Base-by-base conservation (phyloP, 2,329 filamentous ascomycete species). In the Aspergillus uvarum region DNA sequence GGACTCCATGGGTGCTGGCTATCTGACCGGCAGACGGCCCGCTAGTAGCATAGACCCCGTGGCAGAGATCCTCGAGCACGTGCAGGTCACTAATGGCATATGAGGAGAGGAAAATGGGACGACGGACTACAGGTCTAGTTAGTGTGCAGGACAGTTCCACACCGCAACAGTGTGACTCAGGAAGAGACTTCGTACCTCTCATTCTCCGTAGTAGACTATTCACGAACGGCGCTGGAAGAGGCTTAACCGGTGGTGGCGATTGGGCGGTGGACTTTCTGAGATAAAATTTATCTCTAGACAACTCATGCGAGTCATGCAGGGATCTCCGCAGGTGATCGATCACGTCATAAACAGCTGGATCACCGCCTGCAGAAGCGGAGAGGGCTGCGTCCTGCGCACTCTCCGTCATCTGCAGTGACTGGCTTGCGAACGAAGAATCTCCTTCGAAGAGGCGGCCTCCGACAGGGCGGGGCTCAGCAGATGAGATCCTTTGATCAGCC, bases 71-170 rank as follows among this genome's bases (percentile, higher is more conserved):
- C 4, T 57, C 24, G 3, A 57, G 8, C n/a, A 57, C 6, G 16
- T 16, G 2, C 1, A 57, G 21, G 44, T 57, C 55, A 57, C 31
- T 57, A 2, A 51, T 51, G 6, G 55, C 55, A 44, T 57, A 57
- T 2, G 55, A 57, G 4, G 48, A 51, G 16, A 57, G 55, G 21
- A 57, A 57, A 31, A 57, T 51, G 19, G 55, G 55, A 57, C 48
- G 55, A 16, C 38, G 47, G 3, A 24, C 48, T 57, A 16, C 10
- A 14, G 54, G n/a, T 24, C 32, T 3, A 1, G n/a, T n/a, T 38
- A 3, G 10, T 53, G 8, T 14, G 10, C n/a, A 53, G 8, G 31
- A 11, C 31, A 11, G 8, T 35, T 35, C 2, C 3, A 35, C 2
- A 35, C 32, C 12, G 16, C 8, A 42, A 38, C 4, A 7, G 19